phyloP scores from a whole-genome alignment of 805 yeast species.

The Myxozyma geophila region DNA sequence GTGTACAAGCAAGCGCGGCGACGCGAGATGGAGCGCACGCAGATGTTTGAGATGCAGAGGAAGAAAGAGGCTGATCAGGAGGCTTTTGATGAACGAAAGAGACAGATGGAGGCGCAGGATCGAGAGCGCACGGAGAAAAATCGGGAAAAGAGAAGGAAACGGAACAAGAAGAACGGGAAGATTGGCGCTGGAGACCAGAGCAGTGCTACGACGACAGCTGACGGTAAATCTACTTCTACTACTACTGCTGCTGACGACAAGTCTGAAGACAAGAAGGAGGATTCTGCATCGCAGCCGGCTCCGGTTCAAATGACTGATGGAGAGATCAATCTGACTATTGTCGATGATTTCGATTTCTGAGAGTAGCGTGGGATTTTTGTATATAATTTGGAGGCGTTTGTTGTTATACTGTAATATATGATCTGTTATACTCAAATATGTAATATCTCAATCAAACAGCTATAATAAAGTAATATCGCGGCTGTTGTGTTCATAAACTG shows the following conservation, averaged over 20 bases:
- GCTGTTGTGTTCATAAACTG: not conserved
- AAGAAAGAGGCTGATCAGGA: constrained; percentile 33
- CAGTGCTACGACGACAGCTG: not conserved
- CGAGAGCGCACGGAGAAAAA: constrained; percentile 41
- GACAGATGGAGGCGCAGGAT: constrained; percentile 35
- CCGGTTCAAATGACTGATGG: constrained; percentile 21
- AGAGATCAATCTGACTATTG: constrained; percentile 30
- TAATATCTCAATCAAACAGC: not conserved
- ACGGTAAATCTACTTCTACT: not conserved
- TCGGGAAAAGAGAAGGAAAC: constrained; percentile 31
- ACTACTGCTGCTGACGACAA: not conserved
- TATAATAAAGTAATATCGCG: too few relatives aligned
- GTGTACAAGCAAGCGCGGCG: constrained; percentile 45
- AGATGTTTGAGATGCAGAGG: constrained; percentile 38
- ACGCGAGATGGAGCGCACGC: constrained; percentile 41
- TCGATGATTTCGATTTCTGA: constrained; percentile 27
- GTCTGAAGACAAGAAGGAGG: not conserved
- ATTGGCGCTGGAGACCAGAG: not conserved
- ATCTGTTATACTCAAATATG: not conserved
- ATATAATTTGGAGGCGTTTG: not conserved
- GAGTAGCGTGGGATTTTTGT: not conserved
- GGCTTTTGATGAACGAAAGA: constrained; percentile 39
- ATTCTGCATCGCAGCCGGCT: not conserved
- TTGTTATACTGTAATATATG: not conserved
- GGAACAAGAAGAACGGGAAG: constrained; percentile 11